These are phyloP conservation scores for Gremmenia infestans DNA, from an alignment of 2,329 filamentous ascomycete species.

Conservation along the genomic window DNA sequence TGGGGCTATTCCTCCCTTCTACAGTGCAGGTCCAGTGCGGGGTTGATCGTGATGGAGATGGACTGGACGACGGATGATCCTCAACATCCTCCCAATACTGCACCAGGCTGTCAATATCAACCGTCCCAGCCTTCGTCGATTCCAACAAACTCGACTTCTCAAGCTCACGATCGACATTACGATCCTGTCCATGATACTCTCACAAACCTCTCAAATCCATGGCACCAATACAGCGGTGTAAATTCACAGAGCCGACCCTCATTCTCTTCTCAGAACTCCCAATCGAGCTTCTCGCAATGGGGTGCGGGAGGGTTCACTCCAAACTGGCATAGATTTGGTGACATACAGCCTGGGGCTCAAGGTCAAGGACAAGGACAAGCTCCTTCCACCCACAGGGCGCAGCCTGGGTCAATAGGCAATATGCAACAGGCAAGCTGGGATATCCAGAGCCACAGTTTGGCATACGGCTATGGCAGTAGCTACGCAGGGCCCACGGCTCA, in stretches of 20 bases:
- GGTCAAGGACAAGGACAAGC: conserved; percentile 1
- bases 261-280: conserved; percentile 1
- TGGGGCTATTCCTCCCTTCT: background rate
- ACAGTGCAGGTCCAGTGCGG: conserved; percentile 6
- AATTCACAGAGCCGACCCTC: conserved; percentile 7
- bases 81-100: conserved; percentile 3
- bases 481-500: background rate
- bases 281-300: conserved; percentile 12
- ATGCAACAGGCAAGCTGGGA: conserved; percentile 10
- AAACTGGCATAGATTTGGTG: conserved; percentile 13
- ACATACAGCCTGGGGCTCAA: conserved; percentile 2
- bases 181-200: conserved; percentile 23
- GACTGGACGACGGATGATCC: conserved; percentile 23
- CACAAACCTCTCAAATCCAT: conserved; percentile 2
- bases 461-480: conserved; percentile 9
- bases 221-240: conserved; percentile 10
- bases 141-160: conserved; percentile 5
- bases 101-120: conserved; percentile 18
- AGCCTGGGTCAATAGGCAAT: conserved; percentile 8
- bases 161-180: conserved; percentile 20
- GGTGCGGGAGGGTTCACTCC: background rate
- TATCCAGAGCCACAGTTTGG: conserved; percentile 9
- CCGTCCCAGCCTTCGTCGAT: conserved; percentile 8
- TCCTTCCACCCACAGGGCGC: conserved; percentile 1
- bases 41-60: conserved; percentile 20